Evolutionary conservation across 345 rosid species (phyloP), one percentile per base, ranked within the genome.

Genomic region (Acer campestre): DNA sequence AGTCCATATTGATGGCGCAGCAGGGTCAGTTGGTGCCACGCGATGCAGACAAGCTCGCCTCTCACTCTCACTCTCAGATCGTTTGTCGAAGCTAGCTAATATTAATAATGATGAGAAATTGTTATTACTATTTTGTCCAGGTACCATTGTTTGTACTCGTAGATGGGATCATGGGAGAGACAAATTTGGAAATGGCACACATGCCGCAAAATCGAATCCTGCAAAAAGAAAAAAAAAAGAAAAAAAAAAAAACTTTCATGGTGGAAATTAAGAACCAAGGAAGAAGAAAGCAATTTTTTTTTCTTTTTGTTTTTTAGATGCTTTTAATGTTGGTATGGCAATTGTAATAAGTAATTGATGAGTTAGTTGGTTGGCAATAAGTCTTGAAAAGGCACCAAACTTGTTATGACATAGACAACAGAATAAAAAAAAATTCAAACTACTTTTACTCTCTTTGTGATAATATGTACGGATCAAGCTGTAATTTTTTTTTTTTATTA

Each of bases 1-100:
- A 85, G 69, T 90, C 98, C 0, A 51, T 91, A 77, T 70, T 91
- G 81, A 55, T 80, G 85, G 83, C 85, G 22, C 91, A 81, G 31
- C 91, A 81, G 69, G 84, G 87, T 29, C 88, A 75, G 77, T 72
- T 87, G 74, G 77, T 82, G 78, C 83, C 88, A 63, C 84, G 80
- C 22, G 87, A 82, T 1, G 75, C 87, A 10, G 77, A 76, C 67
- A 81, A 55, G 73, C 79, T 81, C 48, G 84, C 72, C 80, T 74
- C 82, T 13, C 72, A 10, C 53, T 74, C 82, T 13, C 72, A 10
- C 53, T 74, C 82, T 13, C 72, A 10, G 59, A 69, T 70, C 38
- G 67, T 80, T 58, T 61, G 80, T 49, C 75, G 67, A 55, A 71
- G 74, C 40, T 78, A 65, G 49, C 3, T 17, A 55, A 5, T 3